These are phyloP conservation scores for Kwoniella shandongensis DNA, from an alignment of 768 basidiomycete genomes.

Conservation along the genomic window DNA sequence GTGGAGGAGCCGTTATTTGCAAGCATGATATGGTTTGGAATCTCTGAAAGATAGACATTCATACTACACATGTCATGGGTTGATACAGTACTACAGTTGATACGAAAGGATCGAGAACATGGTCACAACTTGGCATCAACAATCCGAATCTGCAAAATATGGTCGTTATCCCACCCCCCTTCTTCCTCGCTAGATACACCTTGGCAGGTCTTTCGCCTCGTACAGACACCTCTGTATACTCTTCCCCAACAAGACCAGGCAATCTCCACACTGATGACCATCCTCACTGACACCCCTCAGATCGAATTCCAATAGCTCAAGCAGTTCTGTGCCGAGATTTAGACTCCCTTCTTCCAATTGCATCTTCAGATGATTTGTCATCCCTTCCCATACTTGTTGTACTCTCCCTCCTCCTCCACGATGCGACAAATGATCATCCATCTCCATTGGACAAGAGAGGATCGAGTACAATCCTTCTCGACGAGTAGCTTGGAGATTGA, in stretches of 20 bases:
- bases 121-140: too few species aligned
- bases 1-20: too few species aligned
- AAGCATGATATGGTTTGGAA: too few species aligned
- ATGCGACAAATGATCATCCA: slow-evolving; percentile 23
- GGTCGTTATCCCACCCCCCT: too few species aligned
- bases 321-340: slow-evolving; percentile 20
- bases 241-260: slow-evolving; percentile 29
- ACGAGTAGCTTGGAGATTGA: slow-evolving; percentile 17
- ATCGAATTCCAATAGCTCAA: slow-evolving; percentile 36
- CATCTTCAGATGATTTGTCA: slow-evolving; percentile 7
- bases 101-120: too few species aligned
- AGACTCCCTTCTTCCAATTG: background rate
- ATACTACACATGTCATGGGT: too few species aligned
- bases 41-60: too few species aligned
- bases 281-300: slow-evolving; percentile 12
- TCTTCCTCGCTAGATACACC: slow-evolving; percentile 17
- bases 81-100: too few species aligned
- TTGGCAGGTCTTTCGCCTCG: slow-evolving; percentile 31
- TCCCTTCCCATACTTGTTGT: slow-evolving; percentile 26
- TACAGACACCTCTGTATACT: slow-evolving; percentile 29
- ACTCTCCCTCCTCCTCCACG: slow-evolving; percentile 11
- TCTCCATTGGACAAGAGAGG: slow-evolving; percentile 14
- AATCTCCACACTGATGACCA: slow-evolving; percentile 39
- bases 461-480: slow-evolving; percentile 29
- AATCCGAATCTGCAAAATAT: too few species aligned